phyloP scores from a whole-genome alignment of 129 eudicot genomes.

The Rutidosis leptorrhynchoides region DNA sequence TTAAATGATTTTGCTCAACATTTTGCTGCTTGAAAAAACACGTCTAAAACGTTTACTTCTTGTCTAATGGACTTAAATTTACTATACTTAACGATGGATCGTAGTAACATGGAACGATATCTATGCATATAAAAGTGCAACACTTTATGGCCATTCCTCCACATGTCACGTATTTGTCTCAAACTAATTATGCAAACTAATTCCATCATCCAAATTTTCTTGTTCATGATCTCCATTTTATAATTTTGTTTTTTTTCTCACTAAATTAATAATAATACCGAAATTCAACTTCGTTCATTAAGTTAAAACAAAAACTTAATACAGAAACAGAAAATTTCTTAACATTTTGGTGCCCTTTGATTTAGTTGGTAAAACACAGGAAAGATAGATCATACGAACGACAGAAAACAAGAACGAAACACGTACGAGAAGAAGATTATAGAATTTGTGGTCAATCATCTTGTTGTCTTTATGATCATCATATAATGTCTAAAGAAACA shows the following conservation, averaged over 20 bases:
- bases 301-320: conserved; percentile 18
- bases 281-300: conserved; percentile 5
- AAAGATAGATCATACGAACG: not conserved
- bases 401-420: not conserved
- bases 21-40: no score
- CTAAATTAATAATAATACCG: conserved; percentile 14
- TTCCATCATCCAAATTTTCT: conserved; percentile 22
- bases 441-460: conserved; percentile 8
- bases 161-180: conserved; percentile 18
- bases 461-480: conserved; percentile 7
- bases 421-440: not conserved
- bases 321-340: conserved; percentile 19
- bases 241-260: conserved; percentile 8
- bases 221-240: conserved; percentile 1
- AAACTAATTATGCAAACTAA: conserved; percentile 13
- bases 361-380: conserved; percentile 35
- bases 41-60: no score
- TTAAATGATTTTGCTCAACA: no score
- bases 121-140: conserved; percentile 4
- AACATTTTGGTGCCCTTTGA: conserved; percentile 29
- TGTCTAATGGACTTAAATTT: no score
- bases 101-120: not conserved
- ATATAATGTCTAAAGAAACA: conserved; percentile 7
- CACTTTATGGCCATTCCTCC: conserved; percentile 15
- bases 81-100: not conserved